phyloP scores from a whole-genome alignment of 495 filamentous ascomycete genomes.

The Daldinia concentrica region DNA sequence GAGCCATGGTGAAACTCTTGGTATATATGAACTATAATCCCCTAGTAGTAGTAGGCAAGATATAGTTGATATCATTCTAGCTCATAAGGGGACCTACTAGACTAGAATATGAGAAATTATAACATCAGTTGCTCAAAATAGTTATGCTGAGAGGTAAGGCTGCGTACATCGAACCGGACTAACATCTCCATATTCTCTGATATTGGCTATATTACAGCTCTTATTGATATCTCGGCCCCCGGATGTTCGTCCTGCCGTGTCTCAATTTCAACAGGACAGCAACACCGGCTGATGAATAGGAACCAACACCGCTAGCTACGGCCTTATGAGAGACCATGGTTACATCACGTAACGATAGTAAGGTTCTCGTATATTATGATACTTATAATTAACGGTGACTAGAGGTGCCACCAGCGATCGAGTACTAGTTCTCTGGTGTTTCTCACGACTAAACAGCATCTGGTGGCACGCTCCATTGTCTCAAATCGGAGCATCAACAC shows the following conservation, averaged over 20 bases:
- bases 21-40: not conserved
- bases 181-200: not conserved
- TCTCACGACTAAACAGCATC: not conserved
- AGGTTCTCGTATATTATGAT: not conserved
- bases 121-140: not conserved
- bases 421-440: not conserved
- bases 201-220: not conserved
- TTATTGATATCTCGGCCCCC: not conserved
- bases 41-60: not conserved
- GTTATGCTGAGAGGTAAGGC: not conserved
- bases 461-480: constrained; percentile 1
- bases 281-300: not conserved
- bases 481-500: not conserved
- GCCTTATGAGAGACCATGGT: not conserved
- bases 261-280: not conserved
- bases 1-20: not conserved
- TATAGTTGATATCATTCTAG: not conserved
- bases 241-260: not conserved
- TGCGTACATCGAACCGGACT: not conserved
- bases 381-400: not conserved
- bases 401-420: not conserved
- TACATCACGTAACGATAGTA: not conserved
- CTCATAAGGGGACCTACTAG: not conserved
- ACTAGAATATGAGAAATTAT: not conserved
- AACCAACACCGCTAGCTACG: not conserved